Evolutionary conservation across 768 basidiomycete genomes (phyloP), one percentile per base, ranked within the genome.

Genomic region (Boletus eberwhitei): DNA sequence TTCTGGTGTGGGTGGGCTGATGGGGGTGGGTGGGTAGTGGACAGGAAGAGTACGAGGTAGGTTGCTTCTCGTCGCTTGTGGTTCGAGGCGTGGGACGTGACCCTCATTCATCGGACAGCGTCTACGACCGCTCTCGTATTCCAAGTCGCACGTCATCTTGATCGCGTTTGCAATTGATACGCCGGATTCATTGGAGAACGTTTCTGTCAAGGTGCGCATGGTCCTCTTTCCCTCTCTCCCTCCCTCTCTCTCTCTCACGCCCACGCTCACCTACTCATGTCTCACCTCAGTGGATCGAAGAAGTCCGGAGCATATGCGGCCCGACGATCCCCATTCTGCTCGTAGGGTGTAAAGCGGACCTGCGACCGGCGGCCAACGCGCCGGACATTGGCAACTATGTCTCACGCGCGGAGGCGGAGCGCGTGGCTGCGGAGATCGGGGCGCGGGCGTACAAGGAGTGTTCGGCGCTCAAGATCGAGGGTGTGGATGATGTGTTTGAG

Each of bases 111-210:
- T 4, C 8, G 45, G 16, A 17, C 40, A 94, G 88, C 88, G 96
- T 60, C 79, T 98, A 65, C 86, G 97, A 63, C 97, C 97, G 44
- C 84, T 99, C 73, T 97, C 94, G 44, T 98, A 98, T 74, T 93
- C 94, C 50, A 93, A 97, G 77, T 97, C 96, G 56, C 97, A 99
- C 73, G 92, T 99, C 65, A 97, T 99, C 69, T 84, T 99, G 60
- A 98, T 99, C 67, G 95, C 95, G 42, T 99, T 95, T 70, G 84
- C 93, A 47, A 85, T 98, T 64, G 96, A 98, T 74, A 93, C 93
- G 36, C 93, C 93, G 22, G 97, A 98, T 74, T 96, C 93, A 37
- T 77, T 98, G 54, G 95, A 98, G 61, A 98, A 98, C 75, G 96
- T 98, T 21, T 81, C 86, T 21, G 86, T 87, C 59, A 98, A 98